Evolutionary conservation across 768 basidiomycete genomes (phyloP), one percentile per base, ranked within the genome.

Genomic region (Naganishia vishniacii): DNA sequence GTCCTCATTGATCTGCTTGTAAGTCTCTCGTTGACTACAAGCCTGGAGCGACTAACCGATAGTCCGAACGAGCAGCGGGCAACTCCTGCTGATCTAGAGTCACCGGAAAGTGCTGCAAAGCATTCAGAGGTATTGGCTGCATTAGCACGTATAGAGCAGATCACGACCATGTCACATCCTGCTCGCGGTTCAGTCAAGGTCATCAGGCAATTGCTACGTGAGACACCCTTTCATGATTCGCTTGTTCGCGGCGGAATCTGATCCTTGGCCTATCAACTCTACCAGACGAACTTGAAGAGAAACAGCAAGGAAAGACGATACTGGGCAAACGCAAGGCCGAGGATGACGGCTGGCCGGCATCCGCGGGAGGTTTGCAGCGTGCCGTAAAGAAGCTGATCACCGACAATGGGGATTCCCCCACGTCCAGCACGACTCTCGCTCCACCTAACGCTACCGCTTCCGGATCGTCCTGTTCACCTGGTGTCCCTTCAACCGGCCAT

Each of bases 1-100:
- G 71, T 77, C 40, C 73, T 77, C 48, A 77, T 77, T 47, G 76
- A 77, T 66, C 65, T 77, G 12, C 64, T 77, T 49, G 75, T 74
- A 15, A 70, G 73, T 67, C 26, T 29, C 15, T n/a, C 29, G 13
- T 23, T 15, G 3, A 5, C n/a, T n/a, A 7, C 32, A 60, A 25
- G 11, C 29, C 16, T 0, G 44, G 18, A 20, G 13, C 16, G 11
- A 25, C 44, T 26, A 9, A 46, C 23, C 41, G 20, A 32, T n/a
- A 37, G 68, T 1, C 13, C 20, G 13, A 31, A 12, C 3, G 37
- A 40, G 40, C n/a, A 56, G 53, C 69, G 74, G 1, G 69, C 68
- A 23, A 53, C 65, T 3, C 48, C 64, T 23, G 42, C 62, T n/a
- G 69, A 74, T 3, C 71, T 77, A 71, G 65, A 71, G 11, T 69